Evolutionary conservation across 2,329 filamentous ascomycete species (phyloP).

Genomic region (Fusarium sp.): DNA sequence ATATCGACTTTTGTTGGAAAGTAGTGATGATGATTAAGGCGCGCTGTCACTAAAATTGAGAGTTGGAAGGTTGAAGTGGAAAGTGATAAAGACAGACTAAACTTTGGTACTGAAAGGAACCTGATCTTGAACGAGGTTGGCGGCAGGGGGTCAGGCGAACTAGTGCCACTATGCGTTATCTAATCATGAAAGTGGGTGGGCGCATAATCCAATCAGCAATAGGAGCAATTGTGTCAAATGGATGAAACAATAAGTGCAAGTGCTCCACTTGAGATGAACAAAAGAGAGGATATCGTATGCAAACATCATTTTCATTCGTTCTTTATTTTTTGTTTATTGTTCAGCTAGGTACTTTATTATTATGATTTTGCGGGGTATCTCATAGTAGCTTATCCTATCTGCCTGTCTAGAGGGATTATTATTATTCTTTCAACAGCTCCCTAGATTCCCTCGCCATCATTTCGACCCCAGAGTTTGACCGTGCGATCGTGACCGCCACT

Average conservation of each 20-base stretch:
- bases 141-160: slow-evolving; percentile 33
- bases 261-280: slow-evolving; percentile 23
- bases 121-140: slow-evolving; percentile 45
- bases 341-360: slow-evolving; percentile 6
- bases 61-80: slow-evolving; percentile 22
- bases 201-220: slow-evolving; percentile 40
- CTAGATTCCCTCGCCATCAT: slow-evolving; percentile 73
- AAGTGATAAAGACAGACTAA: slow-evolving; percentile 33
- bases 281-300: slow-evolving; percentile 3
- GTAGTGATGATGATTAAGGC: slow-evolving; percentile 30
- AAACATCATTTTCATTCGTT: neutral
- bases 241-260: slow-evolving; percentile 26
- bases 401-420: slow-evolving; percentile 21
- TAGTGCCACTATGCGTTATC: slow-evolving; percentile 40
- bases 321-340: neutral
- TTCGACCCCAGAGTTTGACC: slow-evolving; percentile 94
- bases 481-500: slow-evolving; percentile 95
- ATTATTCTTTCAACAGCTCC: slow-evolving; percentile 19
- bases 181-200: slow-evolving; percentile 41
- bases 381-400: slow-evolving; percentile 34
- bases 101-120: slow-evolving; percentile 34
- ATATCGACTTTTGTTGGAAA: slow-evolving; percentile 17
- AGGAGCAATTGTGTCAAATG: slow-evolving; percentile 10
- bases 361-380: slow-evolving; percentile 47
- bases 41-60: neutral